A percentile compares a stretch with the other conserved stretches of the same genome.
Conservation (phyloP, 768 basidiomycete species). For the Xerocomus potaroensis region DNA sequence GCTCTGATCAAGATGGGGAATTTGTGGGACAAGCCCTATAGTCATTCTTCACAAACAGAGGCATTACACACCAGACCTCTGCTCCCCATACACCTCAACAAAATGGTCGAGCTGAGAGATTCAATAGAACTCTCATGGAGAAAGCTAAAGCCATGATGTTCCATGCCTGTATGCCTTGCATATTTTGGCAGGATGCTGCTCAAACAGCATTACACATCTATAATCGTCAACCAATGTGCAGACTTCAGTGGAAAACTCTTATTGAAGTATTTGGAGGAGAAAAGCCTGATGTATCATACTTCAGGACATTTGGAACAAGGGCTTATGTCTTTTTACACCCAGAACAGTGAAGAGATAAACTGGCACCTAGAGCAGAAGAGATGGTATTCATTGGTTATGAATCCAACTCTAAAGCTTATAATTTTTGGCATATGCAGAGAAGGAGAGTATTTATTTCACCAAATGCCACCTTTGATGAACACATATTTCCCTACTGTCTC, state of each 20-base stretch:
- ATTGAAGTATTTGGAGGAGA: not conserved
- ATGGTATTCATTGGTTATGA: not conserved
- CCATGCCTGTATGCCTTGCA: not conserved
- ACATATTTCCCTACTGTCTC: not conserved
- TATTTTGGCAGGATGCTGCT: not conserved
- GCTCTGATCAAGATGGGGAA: not conserved
- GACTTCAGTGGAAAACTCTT: not conserved
- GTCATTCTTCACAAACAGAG: not conserved
- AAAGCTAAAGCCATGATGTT: not conserved
- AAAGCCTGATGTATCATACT: not conserved
- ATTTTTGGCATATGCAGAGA: not conserved
- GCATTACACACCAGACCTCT: not conserved
- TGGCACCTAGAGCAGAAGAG: not conserved
- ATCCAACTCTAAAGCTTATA: not conserved
- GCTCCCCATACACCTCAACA: not conserved
- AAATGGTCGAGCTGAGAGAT: not conserved
- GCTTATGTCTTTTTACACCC: not conserved
- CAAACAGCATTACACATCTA: not conserved
- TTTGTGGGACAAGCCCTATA: not conserved
- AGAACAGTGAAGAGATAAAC: not conserved
- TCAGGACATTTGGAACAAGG: not conserved
- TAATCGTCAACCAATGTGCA: not conserved
- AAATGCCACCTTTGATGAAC: not conserved
- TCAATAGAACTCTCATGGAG: not conserved
- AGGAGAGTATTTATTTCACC: not conserved